Conservation (phyloP, 306 rosid species). For the Luffa acutangula region DNA sequence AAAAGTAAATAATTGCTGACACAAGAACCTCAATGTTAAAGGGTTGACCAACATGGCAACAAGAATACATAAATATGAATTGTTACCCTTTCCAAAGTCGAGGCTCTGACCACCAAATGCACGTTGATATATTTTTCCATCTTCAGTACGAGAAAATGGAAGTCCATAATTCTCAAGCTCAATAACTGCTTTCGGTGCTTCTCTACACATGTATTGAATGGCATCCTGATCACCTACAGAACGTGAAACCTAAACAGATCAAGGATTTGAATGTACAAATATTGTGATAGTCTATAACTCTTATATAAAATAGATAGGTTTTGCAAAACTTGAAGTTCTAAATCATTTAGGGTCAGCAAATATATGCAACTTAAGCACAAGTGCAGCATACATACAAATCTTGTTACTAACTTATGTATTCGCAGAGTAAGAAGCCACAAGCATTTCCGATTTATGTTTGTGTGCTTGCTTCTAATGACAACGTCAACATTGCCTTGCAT, state of each 20-base stretch:
- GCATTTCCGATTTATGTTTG: neutral
- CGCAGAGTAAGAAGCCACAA: neutral
- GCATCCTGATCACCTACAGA: constrained; percentile 90
- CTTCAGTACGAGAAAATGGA: constrained; percentile 84
- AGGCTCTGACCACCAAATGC: constrained; percentile 98
- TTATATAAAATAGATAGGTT: neutral
- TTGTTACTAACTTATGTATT: neutral
- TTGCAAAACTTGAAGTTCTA: neutral
- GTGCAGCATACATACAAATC: neutral
- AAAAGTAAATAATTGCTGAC: constrained; percentile 15
- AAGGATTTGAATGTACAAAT: neutral
- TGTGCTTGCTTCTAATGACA: neutral
- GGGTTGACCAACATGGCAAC: neutral
- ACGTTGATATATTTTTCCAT: constrained; percentile 84
- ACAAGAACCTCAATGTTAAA: neutral
- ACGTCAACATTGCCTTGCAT: neutral
- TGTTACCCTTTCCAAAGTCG: constrained; percentile 75
- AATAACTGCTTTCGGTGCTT: constrained; percentile 92
- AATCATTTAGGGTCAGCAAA: neutral
- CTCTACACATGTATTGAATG: constrained; percentile 91
- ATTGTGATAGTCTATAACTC: neutral
- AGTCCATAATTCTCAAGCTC: constrained; percentile 87
- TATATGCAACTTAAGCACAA: neutral
- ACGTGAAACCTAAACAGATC: constrained; percentile 14
- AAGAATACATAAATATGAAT: constrained; percentile 1